These are phyloP conservation scores for Globisporangium alternatum DNA, from an alignment of 352 stramenopile genomes.

Conservation along the genomic window DNA sequence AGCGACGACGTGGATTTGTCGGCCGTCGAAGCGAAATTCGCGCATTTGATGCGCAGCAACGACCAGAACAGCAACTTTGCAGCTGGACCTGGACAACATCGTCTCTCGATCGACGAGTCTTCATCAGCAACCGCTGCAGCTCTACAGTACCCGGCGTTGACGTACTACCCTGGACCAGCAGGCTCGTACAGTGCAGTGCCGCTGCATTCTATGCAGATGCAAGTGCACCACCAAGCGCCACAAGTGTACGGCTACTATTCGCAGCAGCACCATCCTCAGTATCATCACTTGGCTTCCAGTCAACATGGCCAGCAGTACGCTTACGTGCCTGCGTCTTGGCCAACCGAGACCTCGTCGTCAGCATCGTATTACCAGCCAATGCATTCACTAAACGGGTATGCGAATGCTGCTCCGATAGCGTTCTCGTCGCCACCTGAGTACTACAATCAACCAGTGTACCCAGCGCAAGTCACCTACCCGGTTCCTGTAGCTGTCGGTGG, in stretches of 20 bases:
- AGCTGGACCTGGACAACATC: neutral
- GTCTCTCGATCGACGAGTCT: neutral
- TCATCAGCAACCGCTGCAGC: neutral
- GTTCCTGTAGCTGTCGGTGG: neutral
- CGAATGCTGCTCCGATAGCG: neutral
- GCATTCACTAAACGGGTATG: constrained; percentile 4
- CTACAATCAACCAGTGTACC: constrained; percentile 4
- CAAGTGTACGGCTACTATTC: constrained; percentile 25
- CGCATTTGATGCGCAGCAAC: constrained; percentile 73
- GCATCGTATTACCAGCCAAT: constrained; percentile 4
- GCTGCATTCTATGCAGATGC: constrained; percentile 3
- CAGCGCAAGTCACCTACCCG: neutral
- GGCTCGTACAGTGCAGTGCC: neutral
- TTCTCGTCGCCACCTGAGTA: constrained; percentile 5
- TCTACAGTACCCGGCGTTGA: neutral
- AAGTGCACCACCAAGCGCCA: constrained; percentile 15
- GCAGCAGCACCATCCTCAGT: constrained; percentile 25
- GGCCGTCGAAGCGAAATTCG: constrained; percentile 74
- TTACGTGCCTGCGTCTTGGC: neutral
- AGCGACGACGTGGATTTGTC: constrained; percentile 69
- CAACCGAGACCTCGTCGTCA: neutral
- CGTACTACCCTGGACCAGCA: constrained; percentile 1
- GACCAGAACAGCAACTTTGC: constrained; percentile 24
- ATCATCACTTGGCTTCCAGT: constrained; percentile 8
- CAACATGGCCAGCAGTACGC: constrained; percentile 3